These are phyloP conservation scores for Auxenochlorella pyrenoidosa DNA, from an alignment of 139 green algal species.

Conservation along the genomic window DNA sequence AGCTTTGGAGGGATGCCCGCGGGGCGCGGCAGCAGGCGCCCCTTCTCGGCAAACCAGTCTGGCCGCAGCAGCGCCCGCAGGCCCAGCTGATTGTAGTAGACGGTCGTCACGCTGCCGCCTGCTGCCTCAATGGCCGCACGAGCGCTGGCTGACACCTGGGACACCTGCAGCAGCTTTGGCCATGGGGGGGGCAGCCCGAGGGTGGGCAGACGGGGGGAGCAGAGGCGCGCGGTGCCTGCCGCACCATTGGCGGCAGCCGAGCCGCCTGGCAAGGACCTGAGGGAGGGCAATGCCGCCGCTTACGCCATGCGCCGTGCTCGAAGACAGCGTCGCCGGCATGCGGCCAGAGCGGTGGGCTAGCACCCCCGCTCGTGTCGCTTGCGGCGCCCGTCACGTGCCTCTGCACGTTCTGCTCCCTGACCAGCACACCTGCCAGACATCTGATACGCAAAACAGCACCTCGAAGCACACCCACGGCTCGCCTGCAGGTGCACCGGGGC, in stretches of 20 bases:
- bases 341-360: too few relatives aligned
- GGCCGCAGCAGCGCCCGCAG: conserved; percentile 85
- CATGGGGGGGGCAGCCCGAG: neutral
- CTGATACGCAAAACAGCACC: neutral
- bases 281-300: too few relatives aligned
- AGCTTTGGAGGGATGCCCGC: conserved; percentile 75
- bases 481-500: conserved; percentile 57
- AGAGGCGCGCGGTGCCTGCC: too few relatives aligned
- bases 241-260: neutral
- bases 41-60: conserved; percentile 76
- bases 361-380: too few relatives aligned
- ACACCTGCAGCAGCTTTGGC: conserved; percentile 69
- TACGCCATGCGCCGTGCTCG: too few relatives aligned
- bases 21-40: conserved; percentile 75
- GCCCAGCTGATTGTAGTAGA: conserved; percentile 95
- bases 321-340: too few relatives aligned
- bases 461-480: neutral
- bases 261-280: too few relatives aligned
- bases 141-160: conserved; percentile 59
- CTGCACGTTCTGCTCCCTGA: too few relatives aligned
- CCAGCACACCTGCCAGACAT: too few relatives aligned
- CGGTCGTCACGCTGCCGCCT: conserved; percentile 84
- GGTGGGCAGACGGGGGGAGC: too few relatives aligned
- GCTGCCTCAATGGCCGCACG: conserved; percentile 66
- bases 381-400: too few relatives aligned